Percentiles rank a stretch among this genome's conserved stretches.
These are phyloP conservation scores for Boletus tomentosulus DNA, from an alignment of 768 basidiomycete genomes.

Conservation along the genomic window DNA sequence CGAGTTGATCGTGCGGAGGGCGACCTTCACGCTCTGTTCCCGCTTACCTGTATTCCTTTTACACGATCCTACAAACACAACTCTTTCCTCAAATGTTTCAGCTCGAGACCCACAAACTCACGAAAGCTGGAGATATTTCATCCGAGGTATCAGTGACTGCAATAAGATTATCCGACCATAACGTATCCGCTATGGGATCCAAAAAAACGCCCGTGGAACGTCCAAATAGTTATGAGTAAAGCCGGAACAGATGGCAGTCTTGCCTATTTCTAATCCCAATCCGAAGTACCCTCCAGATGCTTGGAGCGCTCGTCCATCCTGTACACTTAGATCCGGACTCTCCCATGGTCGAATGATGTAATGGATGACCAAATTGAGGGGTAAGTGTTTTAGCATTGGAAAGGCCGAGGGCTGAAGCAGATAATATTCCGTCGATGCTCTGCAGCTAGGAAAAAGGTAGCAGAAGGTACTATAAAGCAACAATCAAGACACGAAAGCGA, in stretches of 20 bases:
- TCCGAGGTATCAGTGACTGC: background rate
- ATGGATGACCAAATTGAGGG: background rate
- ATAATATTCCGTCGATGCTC: background rate
- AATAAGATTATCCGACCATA: background rate
- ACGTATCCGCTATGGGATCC: background rate
- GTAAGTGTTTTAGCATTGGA: background rate
- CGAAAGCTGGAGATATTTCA: background rate
- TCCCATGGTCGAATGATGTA: background rate
- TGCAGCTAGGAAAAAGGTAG: background rate
- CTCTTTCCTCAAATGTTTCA: background rate
- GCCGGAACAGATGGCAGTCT: background rate
- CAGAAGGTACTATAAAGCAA: background rate
- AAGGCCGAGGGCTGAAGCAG: background rate
- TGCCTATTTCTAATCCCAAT: background rate
- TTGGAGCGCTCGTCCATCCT: background rate
- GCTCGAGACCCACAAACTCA: background rate
- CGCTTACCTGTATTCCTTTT: background rate
- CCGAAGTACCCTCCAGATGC: background rate
- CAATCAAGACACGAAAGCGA: background rate
- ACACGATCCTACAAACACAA: background rate
- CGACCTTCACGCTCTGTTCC: background rate
- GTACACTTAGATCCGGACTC: background rate
- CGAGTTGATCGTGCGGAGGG: constrained; percentile 7
- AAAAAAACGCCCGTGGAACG: background rate
- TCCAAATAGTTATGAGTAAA: background rate